These are phyloP conservation scores for Piper longum DNA, from an alignment of 164 flowering plant genomes.

Conservation along the genomic window DNA sequence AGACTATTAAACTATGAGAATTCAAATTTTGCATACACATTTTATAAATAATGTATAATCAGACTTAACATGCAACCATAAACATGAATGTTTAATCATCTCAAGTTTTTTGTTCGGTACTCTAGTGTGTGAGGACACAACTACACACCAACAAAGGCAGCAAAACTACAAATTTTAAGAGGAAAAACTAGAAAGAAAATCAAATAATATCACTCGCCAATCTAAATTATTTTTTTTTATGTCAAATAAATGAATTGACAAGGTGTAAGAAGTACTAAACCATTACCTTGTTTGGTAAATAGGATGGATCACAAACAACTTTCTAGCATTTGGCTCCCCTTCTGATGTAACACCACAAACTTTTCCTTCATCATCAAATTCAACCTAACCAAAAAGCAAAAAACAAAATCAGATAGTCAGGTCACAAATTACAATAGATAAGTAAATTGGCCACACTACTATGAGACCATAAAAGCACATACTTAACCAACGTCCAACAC, in stretches of 20 bases:
- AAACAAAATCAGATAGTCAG: too few species aligned
- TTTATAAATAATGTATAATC: not conserved
- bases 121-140: too few species aligned
- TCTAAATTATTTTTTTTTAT: too few species aligned
- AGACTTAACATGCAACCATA: not conserved
- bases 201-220: not conserved
- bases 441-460: too few species aligned
- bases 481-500: too few species aligned
- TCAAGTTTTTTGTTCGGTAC: not conserved
- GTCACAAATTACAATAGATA: too few species aligned
- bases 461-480: too few species aligned
- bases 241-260: too few species aligned
- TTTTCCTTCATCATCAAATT: slow-evolving; percentile 74
- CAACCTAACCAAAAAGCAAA: slow-evolving; percentile 42
- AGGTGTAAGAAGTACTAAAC: slow-evolving; percentile 1
- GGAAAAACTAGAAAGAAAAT: not conserved
- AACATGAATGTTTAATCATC: not conserved
- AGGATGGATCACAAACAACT: slow-evolving; percentile 96
- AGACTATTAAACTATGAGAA: slow-evolving; percentile 1
- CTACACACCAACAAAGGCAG: too few species aligned
- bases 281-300: slow-evolving; percentile 72
- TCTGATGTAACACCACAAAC: slow-evolving; percentile 84
- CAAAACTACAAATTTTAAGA: too few species aligned
- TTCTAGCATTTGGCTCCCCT: slow-evolving; percentile 94
- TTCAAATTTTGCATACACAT: not conserved